Base-by-base conservation (phyloP, 805 yeast species). In the Lachancea sp. region DNA sequence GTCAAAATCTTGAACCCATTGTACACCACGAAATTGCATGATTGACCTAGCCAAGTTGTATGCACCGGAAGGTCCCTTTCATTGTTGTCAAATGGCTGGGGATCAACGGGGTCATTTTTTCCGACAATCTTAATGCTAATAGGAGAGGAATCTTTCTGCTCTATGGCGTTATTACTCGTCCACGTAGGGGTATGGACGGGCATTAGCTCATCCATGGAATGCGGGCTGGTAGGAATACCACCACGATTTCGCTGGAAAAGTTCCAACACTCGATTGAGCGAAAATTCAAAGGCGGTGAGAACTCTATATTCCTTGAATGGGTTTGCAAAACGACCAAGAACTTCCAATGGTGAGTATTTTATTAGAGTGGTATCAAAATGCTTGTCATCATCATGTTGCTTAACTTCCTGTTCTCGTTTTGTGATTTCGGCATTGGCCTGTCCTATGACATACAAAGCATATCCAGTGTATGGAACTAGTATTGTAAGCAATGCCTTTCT, bases 11-110 rank as follows among this genome's bases (percentile, higher is more conserved):
- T 84, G n/a, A 86, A 65, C 1, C 83, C 82, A 3, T 83, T 74
- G 2, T 88, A 62, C 56, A 85, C 88, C 3, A 89, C 69, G 43
- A 78, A 74, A 2, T 90, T 76, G 63, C 96, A 89, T 46, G 93
- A 83, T 61, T 91, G 98, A 3, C 98, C 98, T 35, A 91, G 63
- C 98, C 98, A 91, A 0, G 96, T 88, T 56, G 83, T 61, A 15
- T 56, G 49, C 3, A 44, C 37, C 5, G 46, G 46, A 12, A 26
- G 8, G 20, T 40, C 37, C 11, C 15, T n/a, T 15, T 11, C 15
- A 2, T 9, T 8, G 13, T 4, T 20, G 26, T 20, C 41, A 9
- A n/a, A 10, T 4, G 32, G 18, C 11, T 16, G 11, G 6, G 31
- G 6, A 9, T 15, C 36, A 18, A 35, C 4, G 7, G 16, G 33